Evolutionary conservation across 2,329 filamentous ascomycete species (phyloP).

Genomic region (Tolypocladium pustulatum): DNA sequence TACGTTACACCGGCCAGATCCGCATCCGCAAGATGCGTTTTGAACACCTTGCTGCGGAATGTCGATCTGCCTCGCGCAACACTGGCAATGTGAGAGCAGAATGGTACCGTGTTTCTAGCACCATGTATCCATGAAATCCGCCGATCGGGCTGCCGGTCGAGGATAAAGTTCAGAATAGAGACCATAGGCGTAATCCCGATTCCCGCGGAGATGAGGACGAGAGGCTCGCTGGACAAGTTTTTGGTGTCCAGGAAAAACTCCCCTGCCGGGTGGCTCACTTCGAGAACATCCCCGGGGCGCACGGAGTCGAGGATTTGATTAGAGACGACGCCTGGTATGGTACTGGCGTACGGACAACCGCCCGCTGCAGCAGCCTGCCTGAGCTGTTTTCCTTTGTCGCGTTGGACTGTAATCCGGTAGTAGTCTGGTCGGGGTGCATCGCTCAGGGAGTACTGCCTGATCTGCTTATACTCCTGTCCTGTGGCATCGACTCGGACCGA

Average conservation of each 20-base stretch:
- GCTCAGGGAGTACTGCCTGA: conserved; percentile 63
- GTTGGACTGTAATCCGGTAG: conserved; percentile 64
- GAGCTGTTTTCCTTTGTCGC: conserved; percentile 40
- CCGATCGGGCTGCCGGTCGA: conserved; percentile 31
- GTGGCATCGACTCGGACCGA: conserved; percentile 50
- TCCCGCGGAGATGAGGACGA: conserved; percentile 53
- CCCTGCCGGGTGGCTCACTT: conserved; percentile 56
- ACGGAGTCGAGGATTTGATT: conserved; percentile 57
- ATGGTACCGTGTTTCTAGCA: conserved; percentile 39
- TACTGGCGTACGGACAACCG: conserved; percentile 14
- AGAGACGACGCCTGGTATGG: conserved; percentile 55
- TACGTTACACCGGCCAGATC: conserved; percentile 33
- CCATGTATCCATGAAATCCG: conserved; percentile 51
- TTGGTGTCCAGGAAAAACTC: conserved; percentile 46
- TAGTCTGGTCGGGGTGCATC: conserved; percentile 50
- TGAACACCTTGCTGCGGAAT: conserved; percentile 35
- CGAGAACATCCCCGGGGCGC: conserved; percentile 49
- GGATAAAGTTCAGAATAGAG: conserved; percentile 47
- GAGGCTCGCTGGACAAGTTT: conserved; percentile 26
- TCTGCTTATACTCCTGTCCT: conserved; percentile 47
- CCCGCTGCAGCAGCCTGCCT: conserved; percentile 7
- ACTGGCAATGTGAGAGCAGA: conserved; percentile 38
- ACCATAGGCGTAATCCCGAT: conserved; percentile 50
- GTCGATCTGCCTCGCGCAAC: conserved; percentile 27
- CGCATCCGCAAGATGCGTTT: conserved; percentile 33